Evolutionary conservation across 129 eudicot genomes (phyloP), one percentile per base, ranked within the genome.

Genomic region (Artemisia argyi): DNA sequence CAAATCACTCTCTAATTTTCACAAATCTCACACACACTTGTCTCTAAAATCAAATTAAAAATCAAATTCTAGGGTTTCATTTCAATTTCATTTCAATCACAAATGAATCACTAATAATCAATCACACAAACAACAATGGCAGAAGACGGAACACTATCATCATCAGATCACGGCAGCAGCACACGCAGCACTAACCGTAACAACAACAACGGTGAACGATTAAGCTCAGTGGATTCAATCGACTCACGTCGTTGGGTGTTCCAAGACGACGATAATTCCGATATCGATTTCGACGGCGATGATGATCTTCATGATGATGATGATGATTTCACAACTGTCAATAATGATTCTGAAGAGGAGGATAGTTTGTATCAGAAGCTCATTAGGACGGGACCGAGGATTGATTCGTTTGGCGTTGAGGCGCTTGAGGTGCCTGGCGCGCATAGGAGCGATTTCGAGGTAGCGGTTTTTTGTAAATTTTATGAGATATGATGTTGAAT

Each of bases 191-290:
- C 71, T 24, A 80, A 65, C 60, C 73, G 72, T 56, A 86, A 78
- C 72, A 20, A 20, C 22, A 86, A 78, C 72, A 20, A 20, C 22
- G 86, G 85, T 17, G 85, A 39, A 7, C 44, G 89, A 3, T 68
- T 83, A 35, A 67, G 79, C 28, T 83, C 91, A 26, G 74, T 85
- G 78, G 91, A 89, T 77, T 89, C 96, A 39, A 75, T 84, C 65
- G 96, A 89, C 42, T 86, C 85, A 6, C 82, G 72, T 64, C 89
- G 96, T 0, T 87, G 95, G 97, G 97, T 87, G 65, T 83, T 68
- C 48, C 90, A 87, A 58, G 89, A 85, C 58, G 84, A 82, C 26
- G 87, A 90, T 14, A 82, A 74, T n/a, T 84, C 88, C 7, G 95
- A 85, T 62, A 75, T 80, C 72, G 83, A 83, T 46, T 69, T 73